Evolutionary conservation across 2,329 filamentous ascomycete species (phyloP).

Genomic region (Nemania diffusa): DNA sequence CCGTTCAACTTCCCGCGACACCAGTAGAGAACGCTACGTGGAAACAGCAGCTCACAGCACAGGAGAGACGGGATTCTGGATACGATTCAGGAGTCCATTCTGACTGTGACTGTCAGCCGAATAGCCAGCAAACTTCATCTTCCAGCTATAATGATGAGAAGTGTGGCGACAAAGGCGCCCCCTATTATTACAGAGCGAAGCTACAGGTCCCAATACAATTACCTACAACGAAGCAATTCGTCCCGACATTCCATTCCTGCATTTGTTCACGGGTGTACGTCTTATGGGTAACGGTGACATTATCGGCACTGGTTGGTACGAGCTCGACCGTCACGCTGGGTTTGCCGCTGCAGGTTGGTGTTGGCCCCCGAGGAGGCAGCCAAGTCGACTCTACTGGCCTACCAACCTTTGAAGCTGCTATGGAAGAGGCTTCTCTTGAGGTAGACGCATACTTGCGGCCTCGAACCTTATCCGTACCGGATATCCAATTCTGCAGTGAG

Average conservation of each 20-base stretch:
- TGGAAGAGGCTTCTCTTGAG: slow-evolving; percentile 51
- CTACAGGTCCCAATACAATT: slow-evolving; percentile 61
- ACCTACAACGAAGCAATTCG: slow-evolving; percentile 60
- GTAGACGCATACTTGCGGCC: slow-evolving; percentile 57
- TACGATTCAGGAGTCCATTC: slow-evolving; percentile 53
- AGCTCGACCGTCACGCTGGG: slow-evolving; percentile 57
- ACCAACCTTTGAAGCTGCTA: slow-evolving; percentile 62
- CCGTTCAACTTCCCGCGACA: slow-evolving; percentile 54
- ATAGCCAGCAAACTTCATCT: slow-evolving; percentile 4
- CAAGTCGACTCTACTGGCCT: slow-evolving; percentile 38
- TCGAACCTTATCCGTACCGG: slow-evolving; percentile 52
- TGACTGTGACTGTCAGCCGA: slow-evolving; percentile 48
- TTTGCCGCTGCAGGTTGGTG: slow-evolving; percentile 63
- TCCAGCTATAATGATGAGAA: slow-evolving; percentile 11
- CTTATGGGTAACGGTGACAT: slow-evolving; percentile 57
- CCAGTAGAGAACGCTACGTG: slow-evolving; percentile 54
- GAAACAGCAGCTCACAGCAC: slow-evolving; percentile 51
- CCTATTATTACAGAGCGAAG: slow-evolving; percentile 55
- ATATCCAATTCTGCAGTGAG: slow-evolving; percentile 46
- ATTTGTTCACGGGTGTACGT: slow-evolving; percentile 66
- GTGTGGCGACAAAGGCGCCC: slow-evolving; percentile 33
- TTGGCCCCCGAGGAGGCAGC: slow-evolving; percentile 48
- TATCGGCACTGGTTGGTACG: slow-evolving; percentile 46
- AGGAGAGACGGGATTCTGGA: slow-evolving; percentile 62
- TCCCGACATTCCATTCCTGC: slow-evolving; percentile 69